Evolutionary conservation across 768 basidiomycete species (phyloP), one percentile per base, ranked within the genome.

Genomic region (Mycena sanguinolenta): DNA sequence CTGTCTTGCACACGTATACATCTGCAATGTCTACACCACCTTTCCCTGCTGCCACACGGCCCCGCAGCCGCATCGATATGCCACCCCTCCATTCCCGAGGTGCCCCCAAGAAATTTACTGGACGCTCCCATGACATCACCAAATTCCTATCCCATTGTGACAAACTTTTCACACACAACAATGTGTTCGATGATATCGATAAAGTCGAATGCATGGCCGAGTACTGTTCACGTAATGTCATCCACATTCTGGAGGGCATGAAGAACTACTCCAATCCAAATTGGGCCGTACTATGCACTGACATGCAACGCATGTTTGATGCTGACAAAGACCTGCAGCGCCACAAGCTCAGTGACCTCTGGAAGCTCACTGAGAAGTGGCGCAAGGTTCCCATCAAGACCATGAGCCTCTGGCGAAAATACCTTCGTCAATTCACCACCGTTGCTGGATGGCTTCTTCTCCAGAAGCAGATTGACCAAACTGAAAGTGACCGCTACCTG

Each of bases 241-340:
- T 66, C 25, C 55, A 66, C 28, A 66, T 66, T 34, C 57, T 58
- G 9, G 65, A 66, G 28, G 65, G 65, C 5, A 66, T 66, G 65
- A n/a, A 25, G 17, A 7, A 66, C 16, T 66, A 66, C 28, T 6
- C 58, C 9, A 66, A 44, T 0, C 65, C 65, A 27, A 39, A 66
- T 19, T 66, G 65, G 65, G 9, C 65, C 3, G 49, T 27, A 57
- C 59, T 1, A 32, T 36, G 9, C 32, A 57, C 6, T 5, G 57
- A 58, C 27, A 67, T 67, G 66, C 4, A 17, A 2, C 1, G 17
- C 39, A 59, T 67, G 23, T 67, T 67, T 30, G 58, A 67, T 25
- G 58, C 66, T 5, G 52, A 67, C 58, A 59, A 61, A 14, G 66
- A 59, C 17, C 3, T 53, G 7, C 66, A 61, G 21, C 66, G 66